These are phyloP conservation scores for Shiraia sp. DNA, from an alignment of 2,329 filamentous ascomycete genomes.

Conservation along the genomic window DNA sequence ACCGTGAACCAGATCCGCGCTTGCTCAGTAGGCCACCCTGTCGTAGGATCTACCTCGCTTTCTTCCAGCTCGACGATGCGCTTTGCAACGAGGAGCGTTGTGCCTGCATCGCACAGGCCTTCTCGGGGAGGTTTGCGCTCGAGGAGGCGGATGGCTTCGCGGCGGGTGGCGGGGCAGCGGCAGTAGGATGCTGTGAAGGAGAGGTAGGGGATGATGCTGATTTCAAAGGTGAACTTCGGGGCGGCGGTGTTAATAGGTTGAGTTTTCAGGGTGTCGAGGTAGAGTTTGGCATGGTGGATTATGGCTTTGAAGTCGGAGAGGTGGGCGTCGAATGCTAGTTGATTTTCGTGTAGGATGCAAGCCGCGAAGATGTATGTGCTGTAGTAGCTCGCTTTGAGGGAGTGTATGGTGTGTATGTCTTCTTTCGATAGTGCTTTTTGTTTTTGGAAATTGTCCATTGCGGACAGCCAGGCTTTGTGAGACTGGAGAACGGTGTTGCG, in stretches of 20 bases:
- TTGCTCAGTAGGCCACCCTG: slow-evolving; percentile 19
- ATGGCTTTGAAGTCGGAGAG: slow-evolving; percentile 2
- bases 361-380: neutral
- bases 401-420: neutral
- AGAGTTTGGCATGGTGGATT: neutral
- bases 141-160: slow-evolving; percentile 18
- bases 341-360: neutral
- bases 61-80: slow-evolving; percentile 29
- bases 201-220: slow-evolving; percentile 17
- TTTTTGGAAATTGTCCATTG: slow-evolving; percentile 1
- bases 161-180: slow-evolving; percentile 22
- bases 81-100: slow-evolving; percentile 15
- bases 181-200: slow-evolving; percentile 18
- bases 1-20: neutral
- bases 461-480: slow-evolving; percentile 6
- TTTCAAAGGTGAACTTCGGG: slow-evolving; percentile 26
- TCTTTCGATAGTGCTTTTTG: neutral
- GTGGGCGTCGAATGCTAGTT: neutral
- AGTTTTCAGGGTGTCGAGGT: neutral
- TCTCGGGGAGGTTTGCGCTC: slow-evolving; percentile 16
- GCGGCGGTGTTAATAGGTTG: neutral
- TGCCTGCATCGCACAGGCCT: slow-evolving; percentile 23
- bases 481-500: neutral
- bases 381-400: slow-evolving; percentile 1
- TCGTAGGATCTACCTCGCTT: slow-evolving; percentile 15